Evolutionary conservation across 1,284 basidiomycete species (phyloP), one percentile per base, ranked within the genome.

Genomic region (Xerocomus amazonicus): DNA sequence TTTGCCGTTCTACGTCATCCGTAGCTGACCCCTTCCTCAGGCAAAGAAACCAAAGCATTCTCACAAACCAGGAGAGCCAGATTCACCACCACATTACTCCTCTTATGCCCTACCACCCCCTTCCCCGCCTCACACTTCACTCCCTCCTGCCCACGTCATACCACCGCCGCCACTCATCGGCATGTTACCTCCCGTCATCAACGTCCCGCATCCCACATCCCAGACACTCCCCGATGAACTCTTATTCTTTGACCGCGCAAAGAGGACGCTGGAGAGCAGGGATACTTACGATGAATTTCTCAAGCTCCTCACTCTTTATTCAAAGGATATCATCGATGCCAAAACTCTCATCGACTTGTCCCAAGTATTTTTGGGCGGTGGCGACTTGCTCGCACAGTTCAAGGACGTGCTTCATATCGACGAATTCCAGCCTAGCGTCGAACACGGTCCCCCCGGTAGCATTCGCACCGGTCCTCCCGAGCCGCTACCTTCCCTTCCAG

Each of bases 181-280:
- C 46, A 59, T 64, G 52, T 53, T 67, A 31, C 70, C 66, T 54
- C 51, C 56, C 29, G 58, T 62, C 43, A 57, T 60, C 14, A 51
- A 43, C 54, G 45, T 62, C 27, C 54, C 69, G 52, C 61, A 65
- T 51, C 42, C 60, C 36, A 51, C 59, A 49, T 63, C 66, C 12
- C 68, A 67, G 48, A 57, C 70, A 2, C 78, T 85, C 3, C 80
- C 85, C n/a, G 90, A 93, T 56, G 94, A 97, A 63, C 79, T 96
- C 23, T 75, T 89, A 12, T 98, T 98, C 77, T 98, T 98, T 63
- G 94, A 98, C 65, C 84, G 90, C 45, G 90, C 93, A 67, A 88
- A 87, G 71, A 85, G 84, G 60, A 76, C 78, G 43, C 75, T 91
- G 50, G 89, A 91, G 63, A 80, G 80, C 66, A 81, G 81, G 53